Conservation (phyloP, 495 filamentous ascomycete genomes). For the Podospora didyma region DNA sequence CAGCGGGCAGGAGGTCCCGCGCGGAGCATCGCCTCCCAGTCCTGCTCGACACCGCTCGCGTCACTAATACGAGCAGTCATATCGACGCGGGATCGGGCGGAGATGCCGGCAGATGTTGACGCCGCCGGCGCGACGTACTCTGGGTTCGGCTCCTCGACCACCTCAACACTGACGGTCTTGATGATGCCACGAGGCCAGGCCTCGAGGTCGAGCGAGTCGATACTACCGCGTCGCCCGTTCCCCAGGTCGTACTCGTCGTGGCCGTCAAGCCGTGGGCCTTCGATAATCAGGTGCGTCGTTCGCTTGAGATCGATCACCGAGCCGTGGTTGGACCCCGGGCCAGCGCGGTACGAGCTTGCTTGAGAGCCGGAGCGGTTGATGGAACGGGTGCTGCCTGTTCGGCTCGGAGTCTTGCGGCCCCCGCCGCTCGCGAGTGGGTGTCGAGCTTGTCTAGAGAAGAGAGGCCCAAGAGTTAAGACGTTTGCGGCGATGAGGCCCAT, state of each 20-base stretch:
- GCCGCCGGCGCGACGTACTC: conserved; percentile 11
- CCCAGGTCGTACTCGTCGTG: conserved; percentile 9
- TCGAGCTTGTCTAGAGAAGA: conserved; percentile 23
- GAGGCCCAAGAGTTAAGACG: conserved; percentile 28
- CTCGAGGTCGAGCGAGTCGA: conserved; percentile 17
- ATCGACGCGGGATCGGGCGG: background rate
- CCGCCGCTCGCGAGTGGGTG: conserved; percentile 5
- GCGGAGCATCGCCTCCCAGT: conserved; percentile 25
- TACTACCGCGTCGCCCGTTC: conserved; percentile 1
- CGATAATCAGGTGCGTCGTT: conserved; percentile 21
- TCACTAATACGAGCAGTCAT: conserved; percentile 8
- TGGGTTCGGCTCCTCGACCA: conserved; percentile 30
- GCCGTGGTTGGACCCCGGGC: conserved; percentile 8
- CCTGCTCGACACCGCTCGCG: conserved; percentile 21
- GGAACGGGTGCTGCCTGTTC: conserved; percentile 14
- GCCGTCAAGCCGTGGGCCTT: conserved; percentile 13
- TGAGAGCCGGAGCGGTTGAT: conserved; percentile 8
- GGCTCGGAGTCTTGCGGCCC: conserved; percentile 1
- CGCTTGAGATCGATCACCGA: conserved; percentile 17
- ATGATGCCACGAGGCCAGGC: conserved; percentile 34
- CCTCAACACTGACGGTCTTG: conserved; percentile 38
- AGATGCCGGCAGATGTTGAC: background rate
- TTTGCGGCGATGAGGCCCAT: conserved; percentile 34
- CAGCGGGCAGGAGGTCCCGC: conserved; percentile 16
- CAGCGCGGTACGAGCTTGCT: background rate